phyloP scores from a whole-genome alignment of 2,329 filamentous ascomycete genomes.

The Colletotrichum abscissum region DNA sequence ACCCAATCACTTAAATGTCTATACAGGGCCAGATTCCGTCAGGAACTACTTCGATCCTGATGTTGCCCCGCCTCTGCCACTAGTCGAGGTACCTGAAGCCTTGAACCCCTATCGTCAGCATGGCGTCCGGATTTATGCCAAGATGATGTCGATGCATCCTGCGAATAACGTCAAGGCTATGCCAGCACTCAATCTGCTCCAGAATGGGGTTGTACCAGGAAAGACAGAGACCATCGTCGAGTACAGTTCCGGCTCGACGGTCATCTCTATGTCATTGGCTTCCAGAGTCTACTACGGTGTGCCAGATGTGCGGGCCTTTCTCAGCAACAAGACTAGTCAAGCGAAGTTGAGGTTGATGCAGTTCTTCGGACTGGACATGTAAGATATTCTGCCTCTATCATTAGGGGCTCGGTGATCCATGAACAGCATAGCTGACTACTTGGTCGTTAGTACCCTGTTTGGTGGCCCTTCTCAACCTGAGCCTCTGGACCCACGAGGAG shows the following conservation, averaged over 20 bases:
- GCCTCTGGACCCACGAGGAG: slow-evolving; percentile 62
- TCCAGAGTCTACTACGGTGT: slow-evolving; percentile 62
- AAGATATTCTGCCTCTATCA: slow-evolving; percentile 28
- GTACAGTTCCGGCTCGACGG: slow-evolving; percentile 71
- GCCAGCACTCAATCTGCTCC: slow-evolving; percentile 66
- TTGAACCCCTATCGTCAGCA: slow-evolving; percentile 68
- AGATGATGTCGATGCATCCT: slow-evolving; percentile 74
- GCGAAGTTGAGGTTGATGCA: slow-evolving; percentile 66
- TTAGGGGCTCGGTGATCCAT: not conserved
- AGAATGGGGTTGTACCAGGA: slow-evolving; percentile 50
- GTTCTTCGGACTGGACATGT: slow-evolving; percentile 69
- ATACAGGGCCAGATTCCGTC: slow-evolving; percentile 66
- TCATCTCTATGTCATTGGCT: slow-evolving; percentile 69
- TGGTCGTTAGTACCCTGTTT: slow-evolving; percentile 58
- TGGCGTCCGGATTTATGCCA: slow-evolving; percentile 72
- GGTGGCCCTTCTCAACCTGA: slow-evolving; percentile 70
- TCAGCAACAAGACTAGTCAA: slow-evolving; percentile 68
- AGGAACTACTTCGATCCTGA: slow-evolving; percentile 71
- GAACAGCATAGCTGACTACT: not conserved
- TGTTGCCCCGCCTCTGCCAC: slow-evolving; percentile 65
- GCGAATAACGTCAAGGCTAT: slow-evolving; percentile 74
- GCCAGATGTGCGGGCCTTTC: slow-evolving; percentile 63
- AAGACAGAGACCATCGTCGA: slow-evolving; percentile 66
- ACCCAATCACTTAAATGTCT: slow-evolving; percentile 61
- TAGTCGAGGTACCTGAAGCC: slow-evolving; percentile 68